Percentiles rank a stretch among this genome's conserved stretches.
These are phyloP conservation scores for Hericium alpestre DNA, from an alignment of 768 basidiomycete genomes.

Conservation along the genomic window DNA sequence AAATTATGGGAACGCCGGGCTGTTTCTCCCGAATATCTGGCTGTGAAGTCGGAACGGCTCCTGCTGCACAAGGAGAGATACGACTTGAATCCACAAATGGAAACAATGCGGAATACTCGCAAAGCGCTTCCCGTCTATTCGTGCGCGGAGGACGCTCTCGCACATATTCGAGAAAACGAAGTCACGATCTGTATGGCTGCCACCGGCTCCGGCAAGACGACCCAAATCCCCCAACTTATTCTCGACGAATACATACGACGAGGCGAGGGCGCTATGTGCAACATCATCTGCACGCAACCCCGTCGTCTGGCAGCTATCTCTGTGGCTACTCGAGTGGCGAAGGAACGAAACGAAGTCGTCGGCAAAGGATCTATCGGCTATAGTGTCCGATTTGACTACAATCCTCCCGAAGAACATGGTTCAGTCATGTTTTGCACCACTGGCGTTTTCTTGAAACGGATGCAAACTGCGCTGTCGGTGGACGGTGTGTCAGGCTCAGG, in stretches of 20 bases:
- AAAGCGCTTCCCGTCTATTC: slow-evolving; percentile 66
- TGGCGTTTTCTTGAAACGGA: slow-evolving; percentile 77
- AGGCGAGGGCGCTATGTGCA: slow-evolving; percentile 76
- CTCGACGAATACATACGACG: slow-evolving; percentile 72
- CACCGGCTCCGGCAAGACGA: slow-evolving; percentile 90
- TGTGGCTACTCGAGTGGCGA: slow-evolving; percentile 83
- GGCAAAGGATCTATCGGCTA: slow-evolving; percentile 72
- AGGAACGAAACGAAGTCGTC: slow-evolving; percentile 66
- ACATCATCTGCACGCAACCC: slow-evolving; percentile 89
- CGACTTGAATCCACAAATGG: slow-evolving; percentile 45
- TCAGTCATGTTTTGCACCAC: slow-evolving; percentile 90
- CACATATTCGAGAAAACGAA: slow-evolving; percentile 63
- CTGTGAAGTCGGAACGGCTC: slow-evolving; percentile 51
- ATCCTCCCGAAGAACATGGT: slow-evolving; percentile 68
- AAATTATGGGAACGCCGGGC: slow-evolving; percentile 17
- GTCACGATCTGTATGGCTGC: slow-evolving; percentile 86
- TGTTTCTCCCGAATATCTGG: slow-evolving; percentile 19
- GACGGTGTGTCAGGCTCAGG: slow-evolving; percentile 22
- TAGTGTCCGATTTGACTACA: slow-evolving; percentile 84
- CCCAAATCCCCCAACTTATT: slow-evolving; percentile 87
- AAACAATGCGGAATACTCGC: slow-evolving; percentile 58
- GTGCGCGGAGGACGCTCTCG: slow-evolving; percentile 53
- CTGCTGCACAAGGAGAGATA: slow-evolving; percentile 45
- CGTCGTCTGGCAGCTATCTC: slow-evolving; percentile 85
- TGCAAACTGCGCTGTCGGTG: slow-evolving; percentile 63